Evolutionary conservation across 495 filamentous ascomycete genomes (phyloP).

Genomic region (Margaritispora aquatica): DNA sequence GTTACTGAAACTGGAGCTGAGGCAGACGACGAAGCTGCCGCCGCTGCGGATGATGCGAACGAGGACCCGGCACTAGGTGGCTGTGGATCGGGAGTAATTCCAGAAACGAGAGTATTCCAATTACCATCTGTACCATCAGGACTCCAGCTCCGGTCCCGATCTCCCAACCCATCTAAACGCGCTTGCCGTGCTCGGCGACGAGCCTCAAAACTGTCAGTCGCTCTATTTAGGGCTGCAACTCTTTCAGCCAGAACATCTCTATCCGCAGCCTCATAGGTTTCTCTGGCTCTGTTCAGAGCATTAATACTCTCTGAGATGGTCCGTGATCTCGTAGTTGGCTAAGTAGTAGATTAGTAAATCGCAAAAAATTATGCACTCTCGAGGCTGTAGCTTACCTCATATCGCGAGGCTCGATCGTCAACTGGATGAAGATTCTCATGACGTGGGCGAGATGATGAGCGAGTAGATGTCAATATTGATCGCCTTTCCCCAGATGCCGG

Average conservation of each 20-base stretch:
- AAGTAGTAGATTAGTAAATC: conserved; percentile 1
- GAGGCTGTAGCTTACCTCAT: neutral
- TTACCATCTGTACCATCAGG: conserved; percentile 61
- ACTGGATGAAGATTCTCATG: neutral
- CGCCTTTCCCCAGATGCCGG: neutral
- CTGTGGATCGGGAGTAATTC: conserved; percentile 72
- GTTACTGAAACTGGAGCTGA: conserved; percentile 10
- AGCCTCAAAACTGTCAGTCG: conserved; percentile 12
- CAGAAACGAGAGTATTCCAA: conserved; percentile 77
- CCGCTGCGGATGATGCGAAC: conserved; percentile 61
- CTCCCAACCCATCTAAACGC: conserved; percentile 67
- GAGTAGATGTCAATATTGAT: conserved; percentile 14
- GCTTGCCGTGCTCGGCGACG: conserved; percentile 18
- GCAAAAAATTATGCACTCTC: neutral
- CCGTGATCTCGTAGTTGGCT: conserved; percentile 4
- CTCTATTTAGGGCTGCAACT: conserved; percentile 12
- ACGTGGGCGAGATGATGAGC: conserved; percentile 8
- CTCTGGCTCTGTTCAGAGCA: conserved; percentile 8
- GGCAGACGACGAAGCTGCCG: conserved; percentile 10
- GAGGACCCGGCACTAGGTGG: conserved; percentile 76
- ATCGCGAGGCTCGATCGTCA: neutral
- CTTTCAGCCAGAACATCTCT: conserved; percentile 7
- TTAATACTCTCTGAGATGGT: conserved; percentile 8
- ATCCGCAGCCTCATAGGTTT: conserved; percentile 10
- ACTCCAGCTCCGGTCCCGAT: conserved; percentile 75